Conservation (phyloP, 2,329 filamentous ascomycete genomes). For the Exophiala sp. region DNA sequence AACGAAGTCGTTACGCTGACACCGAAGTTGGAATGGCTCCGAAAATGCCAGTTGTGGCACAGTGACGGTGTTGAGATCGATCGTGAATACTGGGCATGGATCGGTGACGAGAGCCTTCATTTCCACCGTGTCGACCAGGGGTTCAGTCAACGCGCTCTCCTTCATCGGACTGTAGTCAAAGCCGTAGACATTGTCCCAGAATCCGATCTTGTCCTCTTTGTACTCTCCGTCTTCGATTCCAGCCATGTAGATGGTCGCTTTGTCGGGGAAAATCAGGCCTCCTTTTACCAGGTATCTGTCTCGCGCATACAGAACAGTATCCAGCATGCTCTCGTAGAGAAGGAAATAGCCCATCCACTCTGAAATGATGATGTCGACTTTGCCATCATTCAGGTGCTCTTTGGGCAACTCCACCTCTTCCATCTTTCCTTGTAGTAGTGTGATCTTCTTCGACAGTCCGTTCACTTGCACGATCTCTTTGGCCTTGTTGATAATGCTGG, state of each 20-base stretch:
- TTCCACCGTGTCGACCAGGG: slow-evolving; percentile 95
- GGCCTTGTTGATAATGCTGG: slow-evolving; percentile 98
- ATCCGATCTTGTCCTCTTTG: slow-evolving; percentile 99
- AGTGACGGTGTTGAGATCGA: slow-evolving; percentile 91
- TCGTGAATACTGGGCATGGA: slow-evolving; percentile 75
- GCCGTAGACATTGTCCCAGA: slow-evolving; percentile 99
- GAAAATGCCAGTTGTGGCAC: slow-evolving; percentile 79
- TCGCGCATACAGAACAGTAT: slow-evolving; percentile 94
- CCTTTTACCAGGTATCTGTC: slow-evolving; percentile 85
- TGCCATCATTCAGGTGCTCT: slow-evolving; percentile 49
- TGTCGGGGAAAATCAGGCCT: slow-evolving; percentile 96
- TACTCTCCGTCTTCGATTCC: slow-evolving; percentile 99
- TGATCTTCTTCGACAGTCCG: slow-evolving; percentile 93
- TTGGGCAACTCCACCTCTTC: slow-evolving; percentile 93
- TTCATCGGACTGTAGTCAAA: slow-evolving; percentile 96
- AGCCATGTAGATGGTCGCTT: slow-evolving; percentile 94
- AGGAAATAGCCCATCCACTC: slow-evolving; percentile 99
- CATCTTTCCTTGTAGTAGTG: slow-evolving; percentile 98
- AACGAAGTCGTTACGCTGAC: slow-evolving; percentile 86
- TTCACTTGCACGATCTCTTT: slow-evolving; percentile 90
- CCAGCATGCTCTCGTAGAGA: slow-evolving; percentile 97
- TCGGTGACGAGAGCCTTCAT: slow-evolving; percentile 96
- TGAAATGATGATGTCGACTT: slow-evolving; percentile 99
- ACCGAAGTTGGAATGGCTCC: slow-evolving; percentile 69
- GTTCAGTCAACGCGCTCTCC: slow-evolving; percentile 87